phyloP scores from a whole-genome alignment of 805 yeast genomes.

The Jamesozyma jinghongensis region DNA sequence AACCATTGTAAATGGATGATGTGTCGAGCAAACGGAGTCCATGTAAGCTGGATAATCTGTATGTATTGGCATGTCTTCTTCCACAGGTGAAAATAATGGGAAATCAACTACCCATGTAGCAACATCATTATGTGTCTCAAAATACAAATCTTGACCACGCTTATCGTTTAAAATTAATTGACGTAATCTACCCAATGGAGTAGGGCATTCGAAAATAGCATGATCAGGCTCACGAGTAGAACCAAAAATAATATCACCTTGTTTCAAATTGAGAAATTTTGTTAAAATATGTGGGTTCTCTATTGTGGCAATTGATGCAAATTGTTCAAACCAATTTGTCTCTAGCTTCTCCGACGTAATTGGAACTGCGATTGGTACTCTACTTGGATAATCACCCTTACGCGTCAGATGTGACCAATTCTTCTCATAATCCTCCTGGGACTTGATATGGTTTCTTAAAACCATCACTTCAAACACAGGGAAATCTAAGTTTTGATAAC shows the following conservation, averaged over 20 bases:
- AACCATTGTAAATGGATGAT: constrained; percentile 97
- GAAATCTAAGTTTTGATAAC: constrained; percentile 37
- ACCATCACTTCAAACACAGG: constrained; percentile 71
- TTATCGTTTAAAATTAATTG: constrained; percentile 52
- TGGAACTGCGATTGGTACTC: constrained; percentile 51
- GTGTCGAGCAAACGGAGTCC: constrained; percentile 55
- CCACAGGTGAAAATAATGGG: constrained; percentile 81
- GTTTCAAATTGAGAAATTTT: constrained; percentile 33
- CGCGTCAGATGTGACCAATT: constrained; percentile 36
- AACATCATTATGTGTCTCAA: constrained; percentile 29
- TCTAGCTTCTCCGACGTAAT: constrained; percentile 37
- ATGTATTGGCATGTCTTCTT: constrained; percentile 20
- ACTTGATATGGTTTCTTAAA: constrained; percentile 39
- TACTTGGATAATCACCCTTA: constrained; percentile 38
- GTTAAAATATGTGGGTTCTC: constrained; percentile 28
- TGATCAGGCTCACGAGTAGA: constrained; percentile 54
- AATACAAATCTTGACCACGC: constrained; percentile 34
- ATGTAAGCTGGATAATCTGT: constrained; percentile 51
- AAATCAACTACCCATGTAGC: constrained; percentile 86
- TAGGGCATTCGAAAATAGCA: constrained; percentile 81
- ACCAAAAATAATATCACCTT: constrained; percentile 71
- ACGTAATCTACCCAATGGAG: constrained; percentile 82
- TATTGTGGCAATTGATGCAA: constrained; percentile 27
- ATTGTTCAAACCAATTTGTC: constrained; percentile 36
- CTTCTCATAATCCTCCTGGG: constrained; percentile 16